Base-by-base conservation (phyloP, 371 early-diverging fungal genomes). In the Choanephora cucurbitarum region DNA sequence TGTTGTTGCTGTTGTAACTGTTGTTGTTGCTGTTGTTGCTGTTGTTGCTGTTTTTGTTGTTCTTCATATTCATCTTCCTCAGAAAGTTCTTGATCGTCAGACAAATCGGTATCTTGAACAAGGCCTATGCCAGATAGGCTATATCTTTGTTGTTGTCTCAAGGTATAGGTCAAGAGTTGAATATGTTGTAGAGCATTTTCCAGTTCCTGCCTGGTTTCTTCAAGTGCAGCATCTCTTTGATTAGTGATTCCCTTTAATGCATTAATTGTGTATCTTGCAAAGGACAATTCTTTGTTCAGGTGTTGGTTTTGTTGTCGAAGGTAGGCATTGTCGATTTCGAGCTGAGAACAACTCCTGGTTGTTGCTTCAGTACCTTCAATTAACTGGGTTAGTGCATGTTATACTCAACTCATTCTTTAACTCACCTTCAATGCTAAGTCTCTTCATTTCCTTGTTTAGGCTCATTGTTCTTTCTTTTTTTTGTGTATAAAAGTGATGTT, bases 131-230 rank as follows among this genome's bases (percentile, higher is more conserved):
- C 57, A 23, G 57, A 52, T 49, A 53, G 31, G 44, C 49, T 43
- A n/a, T 48, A 17, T 43, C 57, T 52, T 19, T 59, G 52, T 53
- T 57, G 57, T 19, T 54, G 51, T 45, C 24, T 57, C 17, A 63
- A 19, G 3, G 58, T 54, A 22, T 22, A 57, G 2, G 53, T 49
- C 28, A 64, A 47, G 7, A 58, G 37, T 31, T 64, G 64, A 24
- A 64, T 64, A 46, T 72, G 78, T 17, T 70, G 57, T 47, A 72
- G 68, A 44, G 78, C 78, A 40, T 66, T 62, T 44, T 77, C 78
- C 74, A 77, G 72, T 70, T 77, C 78, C 78, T 64, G 72, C 59
- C 74, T 73, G 69, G 78, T 60, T 55, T 67, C 75, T 34, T 66
- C 55, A 49, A 77, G 51, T 18, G 65, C 48, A 2, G 44, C 42